phyloP scores from a whole-genome alignment of 1,284 basidiomycete genomes.

The Volvariella surrecta region DNA sequence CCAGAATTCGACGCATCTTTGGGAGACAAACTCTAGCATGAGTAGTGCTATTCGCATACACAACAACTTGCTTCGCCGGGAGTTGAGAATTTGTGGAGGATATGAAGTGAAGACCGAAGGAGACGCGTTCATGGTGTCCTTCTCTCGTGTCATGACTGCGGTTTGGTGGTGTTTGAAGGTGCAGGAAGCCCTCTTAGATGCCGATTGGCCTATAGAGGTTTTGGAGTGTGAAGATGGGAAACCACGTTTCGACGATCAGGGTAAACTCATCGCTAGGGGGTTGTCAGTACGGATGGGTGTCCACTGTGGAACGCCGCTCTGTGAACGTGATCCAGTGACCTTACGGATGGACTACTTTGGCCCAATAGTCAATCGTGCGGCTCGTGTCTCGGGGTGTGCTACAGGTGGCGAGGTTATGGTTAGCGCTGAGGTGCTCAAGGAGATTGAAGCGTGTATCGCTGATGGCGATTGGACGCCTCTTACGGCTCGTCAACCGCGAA shows the following conservation, averaged over 20 bases:
- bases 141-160: constrained; percentile 83
- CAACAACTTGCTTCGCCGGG: constrained; percentile 82
- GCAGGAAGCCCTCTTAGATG: constrained; percentile 80
- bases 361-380: constrained; percentile 87
- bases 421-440: constrained; percentile 82
- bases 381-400: constrained; percentile 80
- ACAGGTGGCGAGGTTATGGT: constrained; percentile 95
- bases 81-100: constrained; percentile 87
- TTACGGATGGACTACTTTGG: constrained; percentile 98
- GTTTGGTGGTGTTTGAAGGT: constrained; percentile 90
- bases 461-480: constrained; percentile 50
- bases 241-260: constrained; percentile 65
- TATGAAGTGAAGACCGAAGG: constrained; percentile 99
- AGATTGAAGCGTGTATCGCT: constrained; percentile 58
- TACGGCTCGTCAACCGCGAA: constrained; percentile 42
- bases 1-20: constrained; percentile 92
- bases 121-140: constrained; percentile 98
- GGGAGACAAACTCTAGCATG: constrained; percentile 98
- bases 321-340: constrained; percentile 92
- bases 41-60: constrained; percentile 90
- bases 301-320: constrained; percentile 88
- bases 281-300: constrained; percentile 97
- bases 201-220: constrained; percentile 92
- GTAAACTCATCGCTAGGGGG: constrained; percentile 77
- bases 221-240: constrained; percentile 90